Evolutionary conservation across 2,329 filamentous ascomycete genomes (phyloP).

Genomic region (Arthrobotrys entomopaga): DNA sequence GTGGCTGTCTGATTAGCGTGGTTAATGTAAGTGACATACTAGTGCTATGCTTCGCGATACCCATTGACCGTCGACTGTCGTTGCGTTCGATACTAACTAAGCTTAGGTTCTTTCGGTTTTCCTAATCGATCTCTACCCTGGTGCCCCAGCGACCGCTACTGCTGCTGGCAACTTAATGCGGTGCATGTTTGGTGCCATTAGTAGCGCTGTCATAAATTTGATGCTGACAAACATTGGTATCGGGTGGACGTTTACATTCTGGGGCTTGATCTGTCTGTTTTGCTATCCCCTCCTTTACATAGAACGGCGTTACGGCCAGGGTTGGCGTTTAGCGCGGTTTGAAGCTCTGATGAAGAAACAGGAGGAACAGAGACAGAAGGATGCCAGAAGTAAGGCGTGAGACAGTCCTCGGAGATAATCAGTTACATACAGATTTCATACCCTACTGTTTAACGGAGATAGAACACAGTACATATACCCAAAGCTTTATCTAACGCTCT

Average conservation of each 20-base stretch:
- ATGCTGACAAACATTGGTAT: constrained; percentile 70
- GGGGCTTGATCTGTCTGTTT: constrained; percentile 66
- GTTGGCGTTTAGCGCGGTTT: constrained; percentile 66
- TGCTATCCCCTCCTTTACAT: constrained; percentile 67
- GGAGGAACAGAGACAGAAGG: constrained; percentile 7
- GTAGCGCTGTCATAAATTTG: constrained; percentile 70
- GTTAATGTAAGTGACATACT: constrained; percentile 68
- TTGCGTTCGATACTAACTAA: not conserved
- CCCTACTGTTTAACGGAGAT: too few species aligned
- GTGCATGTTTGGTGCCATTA: constrained; percentile 71
- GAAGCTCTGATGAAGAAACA: constrained; percentile 34
- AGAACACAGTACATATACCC: not conserved
- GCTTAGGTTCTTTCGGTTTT: constrained; percentile 67
- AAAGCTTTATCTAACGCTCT: not conserved
- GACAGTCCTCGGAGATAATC: too few species aligned
- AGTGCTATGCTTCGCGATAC: too few species aligned
- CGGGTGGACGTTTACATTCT: constrained; percentile 73
- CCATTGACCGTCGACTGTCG: too few species aligned
- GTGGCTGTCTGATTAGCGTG: constrained; percentile 69
- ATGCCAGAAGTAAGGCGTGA: not conserved
- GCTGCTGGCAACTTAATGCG: constrained; percentile 73
- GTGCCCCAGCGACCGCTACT: constrained; percentile 71
- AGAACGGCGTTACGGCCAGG: constrained; percentile 66
- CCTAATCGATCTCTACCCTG: constrained; percentile 72
- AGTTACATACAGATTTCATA: too few species aligned